These are phyloP conservation scores for Cercospora sp. DNA, from an alignment of 2,329 filamentous ascomycete species.

Conservation along the genomic window DNA sequence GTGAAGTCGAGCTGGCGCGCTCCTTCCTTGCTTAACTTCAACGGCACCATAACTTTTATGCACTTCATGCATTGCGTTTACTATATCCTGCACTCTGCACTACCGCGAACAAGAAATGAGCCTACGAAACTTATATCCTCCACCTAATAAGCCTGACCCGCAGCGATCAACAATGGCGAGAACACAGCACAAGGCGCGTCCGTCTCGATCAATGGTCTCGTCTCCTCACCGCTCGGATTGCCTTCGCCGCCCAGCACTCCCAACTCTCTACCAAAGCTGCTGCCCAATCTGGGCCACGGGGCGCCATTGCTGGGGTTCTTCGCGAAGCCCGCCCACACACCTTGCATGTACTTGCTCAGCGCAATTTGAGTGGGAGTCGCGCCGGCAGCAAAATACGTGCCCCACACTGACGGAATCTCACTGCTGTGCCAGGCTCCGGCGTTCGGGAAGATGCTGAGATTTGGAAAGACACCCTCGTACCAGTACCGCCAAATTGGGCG, in stretches of 20 bases:
- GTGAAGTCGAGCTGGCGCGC: background rate
- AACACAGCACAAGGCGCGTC: conserved; percentile 22
- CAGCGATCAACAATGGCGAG: conserved; percentile 15
- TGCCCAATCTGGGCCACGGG: conserved; percentile 30
- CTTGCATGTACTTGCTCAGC: conserved; percentile 26
- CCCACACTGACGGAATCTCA: conserved; percentile 35
- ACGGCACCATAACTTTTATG: background rate
- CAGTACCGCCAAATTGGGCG: conserved; percentile 34
- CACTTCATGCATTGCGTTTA: background rate
- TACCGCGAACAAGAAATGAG: background rate
- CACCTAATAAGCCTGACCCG: conserved; percentile 7
- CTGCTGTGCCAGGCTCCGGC: conserved; percentile 39
- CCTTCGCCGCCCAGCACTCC: conserved; percentile 19
- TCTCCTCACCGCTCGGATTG: conserved; percentile 14
- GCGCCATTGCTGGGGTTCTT: conserved; percentile 29
- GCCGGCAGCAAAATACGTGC: conserved; percentile 26
- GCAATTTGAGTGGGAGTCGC: conserved; percentile 25
- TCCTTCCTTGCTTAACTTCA: background rate
- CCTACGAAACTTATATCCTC: background rate
- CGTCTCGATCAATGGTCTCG: conserved; percentile 5
- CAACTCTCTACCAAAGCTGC: conserved; percentile 16
- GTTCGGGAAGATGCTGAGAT: conserved; percentile 26
- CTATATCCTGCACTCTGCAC: background rate
- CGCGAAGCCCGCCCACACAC: conserved; percentile 26
- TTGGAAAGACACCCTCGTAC: conserved; percentile 36